phyloP scores from a whole-genome alignment of 345 rosid species.

The Corchorus capsularis region DNA sequence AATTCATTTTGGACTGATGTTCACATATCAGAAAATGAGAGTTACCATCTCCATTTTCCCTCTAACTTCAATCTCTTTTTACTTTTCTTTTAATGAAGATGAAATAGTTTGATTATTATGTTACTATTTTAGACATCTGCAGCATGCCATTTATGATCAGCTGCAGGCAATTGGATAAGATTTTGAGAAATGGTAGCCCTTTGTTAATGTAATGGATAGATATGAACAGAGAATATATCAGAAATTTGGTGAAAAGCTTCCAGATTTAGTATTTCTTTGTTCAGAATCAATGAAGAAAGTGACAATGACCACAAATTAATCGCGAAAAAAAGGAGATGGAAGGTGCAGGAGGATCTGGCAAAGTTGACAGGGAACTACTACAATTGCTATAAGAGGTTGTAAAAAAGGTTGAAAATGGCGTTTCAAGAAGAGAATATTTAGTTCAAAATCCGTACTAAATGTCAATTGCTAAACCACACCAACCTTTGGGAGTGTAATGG shows the following conservation, averaged over 20 bases:
- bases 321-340: background rate
- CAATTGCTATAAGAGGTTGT: background rate
- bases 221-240: background rate
- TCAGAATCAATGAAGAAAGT: background rate
- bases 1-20: background rate
- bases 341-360: background rate
- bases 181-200: background rate
- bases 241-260: background rate
- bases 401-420: background rate
- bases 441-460: background rate
- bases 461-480: too few species aligned
- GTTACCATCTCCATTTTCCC: background rate
- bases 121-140: too few species aligned
- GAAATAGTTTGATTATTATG: background rate
- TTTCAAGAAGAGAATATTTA: background rate
- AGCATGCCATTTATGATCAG: background rate
- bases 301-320: background rate
- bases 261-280: background rate
- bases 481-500: background rate
- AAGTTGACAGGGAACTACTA: background rate
- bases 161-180: background rate
- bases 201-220: background rate
- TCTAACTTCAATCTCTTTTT: background rate
- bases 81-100: background rate
- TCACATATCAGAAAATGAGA: background rate